phyloP scores from a whole-genome alignment of 139 green algal species.

The Chlorella sorokiniana region DNA sequence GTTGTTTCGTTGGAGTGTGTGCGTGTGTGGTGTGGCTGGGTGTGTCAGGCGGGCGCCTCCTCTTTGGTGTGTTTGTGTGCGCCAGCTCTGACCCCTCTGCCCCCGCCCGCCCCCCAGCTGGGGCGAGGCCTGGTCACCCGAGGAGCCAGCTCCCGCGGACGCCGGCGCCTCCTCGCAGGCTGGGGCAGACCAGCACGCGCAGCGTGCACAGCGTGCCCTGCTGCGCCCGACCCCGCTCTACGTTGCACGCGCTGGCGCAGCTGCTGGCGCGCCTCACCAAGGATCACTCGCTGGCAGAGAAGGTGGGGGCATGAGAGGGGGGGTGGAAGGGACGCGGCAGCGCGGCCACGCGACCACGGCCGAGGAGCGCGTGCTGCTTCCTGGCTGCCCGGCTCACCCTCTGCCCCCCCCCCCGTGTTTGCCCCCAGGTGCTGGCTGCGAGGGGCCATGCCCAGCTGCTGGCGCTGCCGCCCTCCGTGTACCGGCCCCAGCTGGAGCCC shows the following conservation, averaged over 20 bases:
- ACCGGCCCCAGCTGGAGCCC: slow-evolving; percentile 68
- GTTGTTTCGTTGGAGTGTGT: not conserved
- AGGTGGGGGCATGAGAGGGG: slow-evolving; percentile 63
- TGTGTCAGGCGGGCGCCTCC: no score
- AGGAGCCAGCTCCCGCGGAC: no score
- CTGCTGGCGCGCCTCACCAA: slow-evolving; percentile 80
- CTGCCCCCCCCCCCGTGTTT: not conserved
- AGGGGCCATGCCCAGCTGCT: slow-evolving; percentile 73
- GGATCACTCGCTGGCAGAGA: slow-evolving; percentile 64
- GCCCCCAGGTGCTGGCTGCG: slow-evolving; percentile 57
- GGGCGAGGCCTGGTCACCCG: no score
- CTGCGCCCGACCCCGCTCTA: slow-evolving; percentile 54
- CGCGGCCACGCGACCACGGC: no score
- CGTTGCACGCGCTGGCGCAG: slow-evolving; percentile 80
- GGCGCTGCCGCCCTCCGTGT: slow-evolving; percentile 64
- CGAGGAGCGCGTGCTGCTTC: no score
- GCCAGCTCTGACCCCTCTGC: no score
- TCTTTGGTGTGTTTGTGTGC: no score
- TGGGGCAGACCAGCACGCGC: no score
- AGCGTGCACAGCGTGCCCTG: not conserved
- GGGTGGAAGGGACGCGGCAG: no score
- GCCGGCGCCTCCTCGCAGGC: no score
- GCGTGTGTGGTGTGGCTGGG: not conserved
- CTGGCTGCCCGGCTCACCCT: not conserved
- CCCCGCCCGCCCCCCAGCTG: no score